phyloP scores from a whole-genome alignment of 306 rosid species.

The Vigna nakashimae region DNA sequence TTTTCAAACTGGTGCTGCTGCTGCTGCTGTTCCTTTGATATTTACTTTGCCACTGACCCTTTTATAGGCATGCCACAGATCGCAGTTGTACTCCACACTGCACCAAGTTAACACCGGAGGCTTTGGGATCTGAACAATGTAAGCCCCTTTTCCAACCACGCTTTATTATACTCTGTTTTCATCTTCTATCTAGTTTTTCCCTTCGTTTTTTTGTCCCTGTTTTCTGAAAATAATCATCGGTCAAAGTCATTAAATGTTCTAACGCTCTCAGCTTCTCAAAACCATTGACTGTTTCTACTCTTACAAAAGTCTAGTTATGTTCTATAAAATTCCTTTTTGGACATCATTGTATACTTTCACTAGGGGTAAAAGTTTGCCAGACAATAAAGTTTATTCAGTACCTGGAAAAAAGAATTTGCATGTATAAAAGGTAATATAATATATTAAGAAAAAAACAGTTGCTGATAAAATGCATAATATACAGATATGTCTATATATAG shows the following conservation, averaged over 20 bases:
- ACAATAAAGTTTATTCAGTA: no score
- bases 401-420: no score
- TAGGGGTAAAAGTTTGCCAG: no score
- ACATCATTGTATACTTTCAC: no score
- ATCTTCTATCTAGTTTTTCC: not conserved
- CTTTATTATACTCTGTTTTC: not conserved
- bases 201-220: no score
- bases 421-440: no score
- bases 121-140: slow-evolving; percentile 29
- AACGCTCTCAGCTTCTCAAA: not conserved
- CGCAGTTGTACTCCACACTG: slow-evolving; percentile 26
- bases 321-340: no score
- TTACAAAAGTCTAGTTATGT: not conserved
- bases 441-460: no score
- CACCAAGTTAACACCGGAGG: slow-evolving; percentile 13
- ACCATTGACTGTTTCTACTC: not conserved
- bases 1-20: not conserved
- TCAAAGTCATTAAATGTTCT: not conserved
- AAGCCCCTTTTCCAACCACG: slow-evolving; percentile 24
- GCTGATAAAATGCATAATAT: no score
- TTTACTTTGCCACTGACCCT: slow-evolving; percentile 22
- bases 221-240: not conserved
- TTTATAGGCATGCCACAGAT: not conserved
- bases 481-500: no score
- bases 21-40: not conserved